Percentiles rank a stretch among this genome's conserved stretches.
These are phyloP conservation scores for Hypoxylon lienhwacheense DNA, from an alignment of 495 filamentous ascomycete species.

Conservation along the genomic window DNA sequence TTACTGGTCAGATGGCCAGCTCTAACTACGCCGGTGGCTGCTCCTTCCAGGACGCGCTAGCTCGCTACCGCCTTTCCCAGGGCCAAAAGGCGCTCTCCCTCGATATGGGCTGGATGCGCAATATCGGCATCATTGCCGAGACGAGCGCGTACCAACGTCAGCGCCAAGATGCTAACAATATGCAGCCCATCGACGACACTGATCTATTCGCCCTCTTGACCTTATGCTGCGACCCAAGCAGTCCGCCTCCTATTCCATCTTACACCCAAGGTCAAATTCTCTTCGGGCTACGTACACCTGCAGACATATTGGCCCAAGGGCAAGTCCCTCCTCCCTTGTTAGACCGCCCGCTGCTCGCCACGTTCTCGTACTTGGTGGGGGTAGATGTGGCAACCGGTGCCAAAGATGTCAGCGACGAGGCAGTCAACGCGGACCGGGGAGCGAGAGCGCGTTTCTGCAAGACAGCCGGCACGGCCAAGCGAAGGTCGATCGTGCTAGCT, in stretches of 20 bases:
- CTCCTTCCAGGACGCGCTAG: constrained; percentile 51
- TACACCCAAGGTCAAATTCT: constrained; percentile 35
- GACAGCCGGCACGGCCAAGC: constrained; percentile 21
- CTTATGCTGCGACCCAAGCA: constrained; percentile 24
- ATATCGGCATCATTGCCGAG: constrained; percentile 27
- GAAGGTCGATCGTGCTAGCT: neutral
- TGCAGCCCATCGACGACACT: constrained; percentile 14
- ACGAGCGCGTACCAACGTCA: constrained; percentile 3
- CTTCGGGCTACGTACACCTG: constrained; percentile 14
- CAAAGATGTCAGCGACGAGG: neutral
- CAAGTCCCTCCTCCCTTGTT: constrained; percentile 13
- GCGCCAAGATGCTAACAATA: constrained; percentile 3
- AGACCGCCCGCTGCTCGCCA: constrained; percentile 20
- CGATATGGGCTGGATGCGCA: constrained; percentile 46
- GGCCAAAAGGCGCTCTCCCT: constrained; percentile 43
- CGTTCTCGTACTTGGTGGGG: constrained; percentile 15
- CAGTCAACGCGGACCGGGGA: neutral
- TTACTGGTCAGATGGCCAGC: constrained; percentile 51
- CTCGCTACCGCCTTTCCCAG: constrained; percentile 31
- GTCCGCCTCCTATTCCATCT: neutral
- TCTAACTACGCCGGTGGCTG: constrained; percentile 61
- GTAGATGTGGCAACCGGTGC: neutral
- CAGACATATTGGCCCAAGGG: constrained; percentile 3
- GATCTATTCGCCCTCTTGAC: constrained; percentile 36
- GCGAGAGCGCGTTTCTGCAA: constrained; percentile 12